A percentile compares a stretch with the other conserved stretches of the same genome.
These are phyloP conservation scores for Neodidymelliopsis sp. DNA, from an alignment of 2,329 filamentous ascomycete genomes.

Conservation along the genomic window DNA sequence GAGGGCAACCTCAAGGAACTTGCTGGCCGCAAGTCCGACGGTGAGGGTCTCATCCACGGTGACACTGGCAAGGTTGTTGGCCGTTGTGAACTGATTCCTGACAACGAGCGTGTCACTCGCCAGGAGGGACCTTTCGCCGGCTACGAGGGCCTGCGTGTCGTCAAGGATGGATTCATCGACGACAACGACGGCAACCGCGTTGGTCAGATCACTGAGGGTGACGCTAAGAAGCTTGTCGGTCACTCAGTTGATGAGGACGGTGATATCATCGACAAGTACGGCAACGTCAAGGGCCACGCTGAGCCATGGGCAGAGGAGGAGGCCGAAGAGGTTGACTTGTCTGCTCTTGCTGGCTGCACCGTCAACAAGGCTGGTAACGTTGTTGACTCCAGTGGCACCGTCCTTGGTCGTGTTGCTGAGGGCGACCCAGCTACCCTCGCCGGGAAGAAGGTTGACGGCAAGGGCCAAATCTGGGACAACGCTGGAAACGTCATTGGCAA, in stretches of 20 bases:
- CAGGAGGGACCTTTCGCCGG: constrained; percentile 74
- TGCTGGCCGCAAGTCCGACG: constrained; percentile 63
- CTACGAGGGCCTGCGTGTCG: constrained; percentile 68
- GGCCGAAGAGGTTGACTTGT: constrained; percentile 62
- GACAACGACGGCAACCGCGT: constrained; percentile 81
- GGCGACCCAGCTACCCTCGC: constrained; percentile 64
- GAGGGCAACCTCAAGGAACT: constrained; percentile 65
- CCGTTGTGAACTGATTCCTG: constrained; percentile 64
- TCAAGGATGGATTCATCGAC: constrained; percentile 75
- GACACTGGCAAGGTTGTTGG: constrained; percentile 64
- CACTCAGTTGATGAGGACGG: constrained; percentile 82
- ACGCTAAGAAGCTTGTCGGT: constrained; percentile 75
- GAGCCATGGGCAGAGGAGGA: constrained; percentile 63
- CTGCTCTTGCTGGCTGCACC: constrained; percentile 65
- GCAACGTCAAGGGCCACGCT: constrained; percentile 66
- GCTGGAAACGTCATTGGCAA: constrained; percentile 67
- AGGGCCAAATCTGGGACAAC: constrained; percentile 71
- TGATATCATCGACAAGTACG: constrained; percentile 80
- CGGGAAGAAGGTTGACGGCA: constrained; percentile 68
- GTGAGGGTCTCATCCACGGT: constrained; percentile 63
- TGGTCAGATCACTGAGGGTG: constrained; percentile 73
- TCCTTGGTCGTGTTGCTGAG: constrained; percentile 65
- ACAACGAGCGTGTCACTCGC: constrained; percentile 62
- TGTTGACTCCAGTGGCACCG: constrained; percentile 65
- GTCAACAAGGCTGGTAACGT: constrained; percentile 71